Percentiles rank a stretch among this genome's conserved stretches.
phyloP scores from a whole-genome alignment of 2,329 filamentous ascomycete species.

The Fusarium aywerte region DNA sequence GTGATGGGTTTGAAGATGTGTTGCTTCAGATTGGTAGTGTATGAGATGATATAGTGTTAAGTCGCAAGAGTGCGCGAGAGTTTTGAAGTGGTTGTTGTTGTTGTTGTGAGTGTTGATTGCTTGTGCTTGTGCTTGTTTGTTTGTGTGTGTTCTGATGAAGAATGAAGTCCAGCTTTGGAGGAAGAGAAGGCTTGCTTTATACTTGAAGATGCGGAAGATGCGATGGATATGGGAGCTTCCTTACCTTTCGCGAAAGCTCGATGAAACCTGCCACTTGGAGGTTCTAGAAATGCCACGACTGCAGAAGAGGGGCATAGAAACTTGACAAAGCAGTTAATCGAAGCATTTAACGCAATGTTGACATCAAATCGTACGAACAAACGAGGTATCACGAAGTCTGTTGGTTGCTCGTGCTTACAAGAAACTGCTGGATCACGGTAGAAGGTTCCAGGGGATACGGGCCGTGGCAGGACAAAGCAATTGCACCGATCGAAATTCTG shows the following conservation, averaged over 20 bases:
- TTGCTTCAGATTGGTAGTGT: slow-evolving; percentile 45
- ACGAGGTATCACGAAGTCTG: not conserved
- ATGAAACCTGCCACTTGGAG: slow-evolving; percentile 26
- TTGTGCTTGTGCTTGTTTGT: slow-evolving; percentile 38
- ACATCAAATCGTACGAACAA: slow-evolving; percentile 32
- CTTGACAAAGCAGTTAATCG: slow-evolving; percentile 20
- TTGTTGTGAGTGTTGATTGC: slow-evolving; percentile 15
- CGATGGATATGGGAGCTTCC: slow-evolving; percentile 28
- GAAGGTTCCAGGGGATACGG: slow-evolving; percentile 36
- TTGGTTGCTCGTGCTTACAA: slow-evolving; percentile 21
- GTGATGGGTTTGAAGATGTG: slow-evolving; percentile 37
- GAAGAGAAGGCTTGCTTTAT: slow-evolving; percentile 47
- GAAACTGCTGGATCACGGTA: slow-evolving; percentile 36
- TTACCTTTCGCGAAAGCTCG: slow-evolving; percentile 33
- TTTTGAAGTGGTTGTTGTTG: slow-evolving; percentile 12
- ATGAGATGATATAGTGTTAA: slow-evolving; percentile 38
- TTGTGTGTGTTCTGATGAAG: slow-evolving; percentile 47
- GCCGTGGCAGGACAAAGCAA: not conserved
- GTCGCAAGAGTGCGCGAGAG: slow-evolving; percentile 43
- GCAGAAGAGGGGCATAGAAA: slow-evolving; percentile 11
- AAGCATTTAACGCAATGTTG: slow-evolving; percentile 9
- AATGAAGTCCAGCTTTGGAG: slow-evolving; percentile 23
- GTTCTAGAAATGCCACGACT: slow-evolving; percentile 44
- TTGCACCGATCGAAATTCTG: not conserved
- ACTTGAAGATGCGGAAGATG: slow-evolving; percentile 28